These are phyloP conservation scores for Paramecium sonneborni DNA, from an alignment of 73 alveolate species.

Conservation along the genomic window DNA sequence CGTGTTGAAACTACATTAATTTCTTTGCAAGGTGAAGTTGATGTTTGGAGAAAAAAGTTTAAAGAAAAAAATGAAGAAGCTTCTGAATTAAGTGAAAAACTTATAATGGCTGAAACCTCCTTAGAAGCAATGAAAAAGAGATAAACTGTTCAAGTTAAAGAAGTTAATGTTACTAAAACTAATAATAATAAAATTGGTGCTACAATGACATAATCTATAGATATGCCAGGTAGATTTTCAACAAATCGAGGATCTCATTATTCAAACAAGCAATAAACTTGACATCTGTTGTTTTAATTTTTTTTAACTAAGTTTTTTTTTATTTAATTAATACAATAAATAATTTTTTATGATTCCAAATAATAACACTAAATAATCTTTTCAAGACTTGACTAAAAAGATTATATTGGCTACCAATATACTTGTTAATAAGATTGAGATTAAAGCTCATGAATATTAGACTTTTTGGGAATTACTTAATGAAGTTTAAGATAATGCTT, in stretches of 20 bases:
- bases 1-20: not conserved
- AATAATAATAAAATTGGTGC: not conserved
- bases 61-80: conserved; percentile 10
- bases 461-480: conserved; percentile 31
- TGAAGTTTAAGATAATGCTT: conserved; percentile 32
- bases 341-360: not conserved
- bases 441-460: conserved; percentile 4
- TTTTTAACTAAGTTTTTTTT: too few relatives aligned
- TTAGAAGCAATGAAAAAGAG: conserved; percentile 16
- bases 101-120: not conserved
- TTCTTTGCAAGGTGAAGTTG: not conserved
- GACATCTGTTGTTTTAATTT: too few relatives aligned
- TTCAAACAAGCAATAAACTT: not conserved
- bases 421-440: not conserved
- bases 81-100: conserved; percentile 25
- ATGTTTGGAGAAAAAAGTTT: conserved; percentile 14
- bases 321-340: too few relatives aligned
- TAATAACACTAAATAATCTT: not conserved
- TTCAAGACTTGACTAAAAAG: not conserved
- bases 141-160: not conserved
- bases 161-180: not conserved
- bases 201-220: not conserved
- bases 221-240: not conserved
- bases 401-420: not conserved
- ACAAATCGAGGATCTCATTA: not conserved